Evolutionary conservation across 78 protist species (phyloP).

Genomic region (Dictyostelium firmibasis): DNA sequence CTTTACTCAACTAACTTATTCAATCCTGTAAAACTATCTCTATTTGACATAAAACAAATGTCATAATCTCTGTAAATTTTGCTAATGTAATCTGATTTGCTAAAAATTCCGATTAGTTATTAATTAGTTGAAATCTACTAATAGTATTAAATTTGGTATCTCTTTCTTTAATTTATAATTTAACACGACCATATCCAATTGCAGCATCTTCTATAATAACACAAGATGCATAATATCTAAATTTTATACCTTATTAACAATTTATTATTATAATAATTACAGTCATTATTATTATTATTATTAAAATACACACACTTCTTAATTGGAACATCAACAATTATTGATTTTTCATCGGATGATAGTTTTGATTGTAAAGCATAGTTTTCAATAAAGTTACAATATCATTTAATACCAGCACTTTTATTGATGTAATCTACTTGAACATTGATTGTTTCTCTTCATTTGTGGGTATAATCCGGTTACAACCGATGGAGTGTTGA

Average conservation of each 20-base stretch:
- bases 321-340: constrained; percentile 27
- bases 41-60: constrained; percentile 94
- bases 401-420: constrained; percentile 48
- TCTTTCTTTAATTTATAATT: constrained; percentile 86
- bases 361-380: constrained; percentile 72
- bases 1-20: constrained; percentile 57
- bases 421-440: constrained; percentile 70
- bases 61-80: constrained; percentile 95
- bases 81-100: constrained; percentile 88
- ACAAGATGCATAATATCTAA: constrained; percentile 97
- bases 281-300: neutral
- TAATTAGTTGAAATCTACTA: constrained; percentile 87
- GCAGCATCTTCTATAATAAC: constrained; percentile 99
- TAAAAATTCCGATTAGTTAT: constrained; percentile 88
- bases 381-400: constrained; percentile 51
- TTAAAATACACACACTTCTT: constrained; percentile 26
- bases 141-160: constrained; percentile 17
- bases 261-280: constrained; percentile 13
- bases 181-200: constrained; percentile 97
- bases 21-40: constrained; percentile 82
- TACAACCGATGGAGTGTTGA: constrained; percentile 58
- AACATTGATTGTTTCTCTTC: constrained; percentile 19
- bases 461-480: constrained; percentile 48
- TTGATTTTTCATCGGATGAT: constrained; percentile 2
- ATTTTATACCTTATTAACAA: no score